Evolutionary conservation across 2,329 filamentous ascomycete species (phyloP), one percentile per base, ranked within the genome.

Genomic region (Xylaria sp.): DNA sequence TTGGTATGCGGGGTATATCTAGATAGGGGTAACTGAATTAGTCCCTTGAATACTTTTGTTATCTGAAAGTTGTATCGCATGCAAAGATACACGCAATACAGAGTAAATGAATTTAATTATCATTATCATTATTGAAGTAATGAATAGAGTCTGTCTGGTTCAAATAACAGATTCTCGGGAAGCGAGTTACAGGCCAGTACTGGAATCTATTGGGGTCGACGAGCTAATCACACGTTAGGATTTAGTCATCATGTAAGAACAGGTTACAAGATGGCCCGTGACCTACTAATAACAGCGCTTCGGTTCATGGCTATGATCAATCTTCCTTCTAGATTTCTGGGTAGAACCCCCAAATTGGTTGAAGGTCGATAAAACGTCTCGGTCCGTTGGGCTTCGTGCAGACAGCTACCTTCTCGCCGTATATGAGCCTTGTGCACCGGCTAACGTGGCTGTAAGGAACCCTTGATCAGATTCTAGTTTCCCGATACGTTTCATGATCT

Each of bases 1-100:
- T 52, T n/a, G 44, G 44, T 10, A n/a, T 55, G 63, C 52, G 59
- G 59, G 64, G 59, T 31, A 37, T 41, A 23, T 13, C 20, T 25
- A 4, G 4, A 39, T 12, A 23, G 51, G 18, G 15, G 10, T 23
- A 55, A 18, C n/a, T n/a, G 39, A 34, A 37, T 52, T 20, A 12
- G 8, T 20, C 51, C n/a, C 37, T 20, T 2, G 18, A 39, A 25
- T 18, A 44, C 7, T 12, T 12, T 15, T 23, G 20, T 41, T 12
- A 15, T 12, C 7, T 28, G 12, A 15, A 13, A 37, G 15, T 55
- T 18, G 34, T 18, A 37, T 20, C 3, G 52, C 52, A 37, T 37
- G 25, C 28, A 15, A 13, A 34, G 13, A 50, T 18, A 25, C 7
- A 34, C 41, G 25, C 3, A 1, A 55, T 34, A 28, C 3, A 10